Evolutionary conservation across 352 stramenopile species (phyloP).

Genomic region (Sclerospora graminicola): DNA sequence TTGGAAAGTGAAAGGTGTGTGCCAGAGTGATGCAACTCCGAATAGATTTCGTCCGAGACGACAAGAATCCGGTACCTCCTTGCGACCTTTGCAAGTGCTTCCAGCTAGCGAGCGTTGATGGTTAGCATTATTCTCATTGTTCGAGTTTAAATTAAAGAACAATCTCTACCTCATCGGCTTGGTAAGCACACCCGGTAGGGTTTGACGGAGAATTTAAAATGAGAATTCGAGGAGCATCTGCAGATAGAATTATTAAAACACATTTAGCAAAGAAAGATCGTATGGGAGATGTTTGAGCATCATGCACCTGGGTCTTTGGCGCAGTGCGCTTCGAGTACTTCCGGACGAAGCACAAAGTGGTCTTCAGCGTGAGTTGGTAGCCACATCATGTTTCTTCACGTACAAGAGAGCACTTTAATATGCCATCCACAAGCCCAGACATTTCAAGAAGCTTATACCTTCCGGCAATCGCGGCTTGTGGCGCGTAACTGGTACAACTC

Average conservation of each 20-base stretch:
- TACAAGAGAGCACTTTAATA: neutral
- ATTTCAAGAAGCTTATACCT: conserved; percentile 19
- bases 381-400: conserved; percentile 80
- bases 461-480: conserved; percentile 76
- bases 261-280: neutral
- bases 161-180: conserved; percentile 47
- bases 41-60: conserved; percentile 86
- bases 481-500: conserved; percentile 80
- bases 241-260: neutral
- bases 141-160: neutral
- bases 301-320: conserved; percentile 58
- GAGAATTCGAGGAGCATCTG: conserved; percentile 74
- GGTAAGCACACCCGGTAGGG: conserved; percentile 75
- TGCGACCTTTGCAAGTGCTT: conserved; percentile 56
- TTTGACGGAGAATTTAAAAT: conserved; percentile 85
- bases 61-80: conserved; percentile 84
- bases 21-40: conserved; percentile 65
- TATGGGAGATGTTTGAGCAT: neutral
- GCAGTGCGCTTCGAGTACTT: conserved; percentile 76
- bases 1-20: conserved; percentile 76
- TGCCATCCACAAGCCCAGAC: neutral
- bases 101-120: conserved; percentile 19
- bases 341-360: conserved; percentile 67
- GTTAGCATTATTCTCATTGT: neutral
- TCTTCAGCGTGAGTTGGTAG: conserved; percentile 68